phyloP scores from a whole-genome alignment of 2,329 filamentous ascomycete genomes.

The Neopestalotiopsis sp. region DNA sequence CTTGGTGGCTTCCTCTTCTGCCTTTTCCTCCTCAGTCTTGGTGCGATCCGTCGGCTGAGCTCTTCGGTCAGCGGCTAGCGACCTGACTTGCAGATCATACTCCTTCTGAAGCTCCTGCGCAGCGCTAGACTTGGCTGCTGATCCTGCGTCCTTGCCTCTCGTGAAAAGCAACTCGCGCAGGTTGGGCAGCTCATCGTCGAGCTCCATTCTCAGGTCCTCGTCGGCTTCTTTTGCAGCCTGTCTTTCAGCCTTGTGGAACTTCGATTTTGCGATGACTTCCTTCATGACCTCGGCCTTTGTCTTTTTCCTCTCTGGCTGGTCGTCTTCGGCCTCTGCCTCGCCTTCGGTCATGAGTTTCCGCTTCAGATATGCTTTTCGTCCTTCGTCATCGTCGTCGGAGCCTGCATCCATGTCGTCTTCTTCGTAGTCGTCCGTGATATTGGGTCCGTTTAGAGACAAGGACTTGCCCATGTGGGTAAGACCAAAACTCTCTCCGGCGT shows the following conservation, averaged over 20 bases:
- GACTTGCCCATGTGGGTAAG: conserved; percentile 87
- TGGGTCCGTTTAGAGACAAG: conserved; percentile 65
- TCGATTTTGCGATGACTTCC: conserved; percentile 96
- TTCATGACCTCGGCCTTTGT: conserved; percentile 97
- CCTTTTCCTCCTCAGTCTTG: conserved; percentile 88
- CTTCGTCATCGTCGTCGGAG: conserved; percentile 64
- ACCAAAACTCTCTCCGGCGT: conserved; percentile 63
- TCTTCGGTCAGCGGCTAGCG: conserved; percentile 83
- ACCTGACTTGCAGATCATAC: conserved; percentile 83
- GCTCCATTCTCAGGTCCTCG: conserved; percentile 80
- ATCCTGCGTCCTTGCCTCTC: conserved; percentile 45
- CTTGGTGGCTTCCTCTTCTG: conserved; percentile 76
- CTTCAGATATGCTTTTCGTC: conserved; percentile 58
- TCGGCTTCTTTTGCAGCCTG: conserved; percentile 94
- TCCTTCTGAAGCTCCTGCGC: conserved; percentile 78
- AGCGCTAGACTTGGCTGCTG: conserved; percentile 49
- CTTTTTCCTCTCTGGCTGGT: conserved; percentile 84
- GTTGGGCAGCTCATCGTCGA: conserved; percentile 83
- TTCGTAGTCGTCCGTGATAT: conserved; percentile 74
- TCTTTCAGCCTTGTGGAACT: conserved; percentile 91
- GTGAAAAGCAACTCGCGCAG: conserved; percentile 74
- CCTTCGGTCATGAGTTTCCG: conserved; percentile 57
- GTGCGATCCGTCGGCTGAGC: conserved; percentile 86
- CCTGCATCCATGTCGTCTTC: conserved; percentile 73
- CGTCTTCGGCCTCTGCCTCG: conserved; percentile 56